phyloP scores from a whole-genome alignment of 805 yeast species.

The Teunomyces stri region DNA sequence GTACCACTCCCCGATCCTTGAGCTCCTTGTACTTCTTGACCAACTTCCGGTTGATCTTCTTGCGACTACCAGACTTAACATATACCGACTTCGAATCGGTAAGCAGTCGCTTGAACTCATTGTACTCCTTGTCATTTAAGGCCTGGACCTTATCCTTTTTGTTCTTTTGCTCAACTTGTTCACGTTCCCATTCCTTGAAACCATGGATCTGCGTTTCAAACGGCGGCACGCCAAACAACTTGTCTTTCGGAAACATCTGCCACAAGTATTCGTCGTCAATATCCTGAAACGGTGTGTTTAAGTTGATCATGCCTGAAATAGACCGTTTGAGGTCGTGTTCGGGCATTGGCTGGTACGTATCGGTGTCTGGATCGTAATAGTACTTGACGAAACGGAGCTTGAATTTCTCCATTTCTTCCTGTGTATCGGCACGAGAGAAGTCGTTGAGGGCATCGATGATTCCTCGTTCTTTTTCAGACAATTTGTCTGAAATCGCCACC shows the following conservation, averaged over 20 bases:
- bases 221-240: conserved; percentile 35
- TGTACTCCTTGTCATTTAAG: conserved; percentile 19
- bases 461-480: conserved; percentile 24
- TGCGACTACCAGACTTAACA: conserved; percentile 25
- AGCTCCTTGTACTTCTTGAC: conserved; percentile 31
- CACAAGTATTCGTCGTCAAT: conserved; percentile 41
- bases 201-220: conserved; percentile 26
- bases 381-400: conserved; percentile 23
- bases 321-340: conserved; percentile 40
- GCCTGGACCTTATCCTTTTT: conserved; percentile 18
- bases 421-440: conserved; percentile 19
- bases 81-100: conserved; percentile 24
- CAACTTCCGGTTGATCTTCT: conserved; percentile 35
- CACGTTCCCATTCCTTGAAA: conserved; percentile 37
- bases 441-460: conserved; percentile 26
- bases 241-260: conserved; percentile 35
- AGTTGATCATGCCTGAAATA: conserved; percentile 38
- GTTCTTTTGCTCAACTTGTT: conserved; percentile 19
- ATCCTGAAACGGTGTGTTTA: conserved; percentile 32
- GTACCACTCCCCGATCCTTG: conserved; percentile 26
- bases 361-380: conserved; percentile 27
- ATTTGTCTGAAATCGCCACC: conserved; percentile 12
- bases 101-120: conserved; percentile 17
- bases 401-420: conserved; percentile 20
- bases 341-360: conserved; percentile 24